These are phyloP conservation scores for Hypsizygus marmoreus DNA, from an alignment of 768 basidiomycete genomes.

Conservation along the genomic window DNA sequence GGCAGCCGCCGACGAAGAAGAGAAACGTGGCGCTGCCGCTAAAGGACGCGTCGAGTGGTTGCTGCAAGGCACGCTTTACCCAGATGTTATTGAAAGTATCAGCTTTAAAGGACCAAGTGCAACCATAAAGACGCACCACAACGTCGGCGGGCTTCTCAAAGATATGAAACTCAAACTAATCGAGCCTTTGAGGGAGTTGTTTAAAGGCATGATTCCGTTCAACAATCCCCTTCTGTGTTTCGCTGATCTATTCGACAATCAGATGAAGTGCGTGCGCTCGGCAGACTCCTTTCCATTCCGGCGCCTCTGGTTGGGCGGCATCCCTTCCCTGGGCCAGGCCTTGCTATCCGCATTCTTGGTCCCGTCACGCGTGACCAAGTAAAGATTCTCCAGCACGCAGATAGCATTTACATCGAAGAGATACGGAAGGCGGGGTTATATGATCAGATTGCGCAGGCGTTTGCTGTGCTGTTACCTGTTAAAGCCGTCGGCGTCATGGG, in stretches of 20 bases:
- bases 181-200: constrained; percentile 94
- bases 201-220: constrained; percentile 74
- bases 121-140: constrained; percentile 99
- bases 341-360: constrained; percentile 97
- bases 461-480: constrained; percentile 93
- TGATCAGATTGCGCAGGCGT: constrained; percentile 93
- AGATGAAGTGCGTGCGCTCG: constrained; percentile 97
- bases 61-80: constrained; percentile 96
- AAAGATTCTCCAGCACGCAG: constrained; percentile 85
- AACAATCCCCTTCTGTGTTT: background rate
- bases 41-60: constrained; percentile 98
- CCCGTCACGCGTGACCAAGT: constrained; percentile 95
- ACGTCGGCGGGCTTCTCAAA: constrained; percentile 93
- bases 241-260: background rate
- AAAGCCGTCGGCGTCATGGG: constrained; percentile 98
- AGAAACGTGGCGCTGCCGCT: constrained; percentile 59
- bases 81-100: constrained; percentile 99
- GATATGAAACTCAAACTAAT: constrained; percentile 99
- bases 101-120: constrained; percentile 99
- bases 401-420: constrained; percentile 96
- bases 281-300: constrained; percentile 89
- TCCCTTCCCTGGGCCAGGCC: constrained; percentile 98
- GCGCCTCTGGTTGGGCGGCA: constrained; percentile 92
- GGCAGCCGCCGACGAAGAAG: constrained; percentile 75
- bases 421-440: constrained; percentile 92